Evolutionary conservation across 192 early-diverging fungal genomes (phyloP), one percentile per base, ranked within the genome.

Genomic region (Oehlia diaphana): DNA sequence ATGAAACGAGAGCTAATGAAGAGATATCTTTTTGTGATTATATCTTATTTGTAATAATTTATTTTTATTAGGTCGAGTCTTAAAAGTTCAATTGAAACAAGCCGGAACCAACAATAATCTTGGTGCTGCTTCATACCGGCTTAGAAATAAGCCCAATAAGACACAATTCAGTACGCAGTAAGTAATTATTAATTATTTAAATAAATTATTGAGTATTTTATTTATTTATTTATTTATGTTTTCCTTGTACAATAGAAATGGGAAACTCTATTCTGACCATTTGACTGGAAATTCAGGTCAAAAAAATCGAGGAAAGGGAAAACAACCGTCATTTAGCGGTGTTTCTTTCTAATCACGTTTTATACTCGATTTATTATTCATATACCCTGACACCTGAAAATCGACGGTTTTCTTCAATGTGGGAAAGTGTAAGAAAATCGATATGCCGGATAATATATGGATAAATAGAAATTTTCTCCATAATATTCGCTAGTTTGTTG

Each of bases 221-320:
- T 13, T 28, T 65, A 12, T 21, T 26, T 64, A 23, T 64, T 8
- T 77, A 70, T 28, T 23, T 37, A 42, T 13, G 19, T 71, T 63
- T 33, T 19, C 7, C 39, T 42, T 42, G 7, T 74, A 37, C 58
- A 73, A 33, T 47, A 77, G 75, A 47, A 77, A 66, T 14, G 82
- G 82, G 49, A 83, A 64, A 63, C 63, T 83, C 68, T 83, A 83
- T 78, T 69, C 82, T n/a, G 82, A 83, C 37, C 74, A 83, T 61
- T 72, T 80, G 16, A 21, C 42, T 49, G 75, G 50, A 39, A 63
- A n/a, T 28, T 28, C 23, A n/a, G 26, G 35, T 47, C n/a, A 47
- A 35, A 77, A 66, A 16, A 47, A 28, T 47, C 35, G 63, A 65
- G 75, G 75, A 19, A 77, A 77, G 31, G 63, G 75, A 42, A 77